These are phyloP conservation scores for Metschnikowia matae DNA, from an alignment of 805 yeast genomes.

Conservation along the genomic window DNA sequence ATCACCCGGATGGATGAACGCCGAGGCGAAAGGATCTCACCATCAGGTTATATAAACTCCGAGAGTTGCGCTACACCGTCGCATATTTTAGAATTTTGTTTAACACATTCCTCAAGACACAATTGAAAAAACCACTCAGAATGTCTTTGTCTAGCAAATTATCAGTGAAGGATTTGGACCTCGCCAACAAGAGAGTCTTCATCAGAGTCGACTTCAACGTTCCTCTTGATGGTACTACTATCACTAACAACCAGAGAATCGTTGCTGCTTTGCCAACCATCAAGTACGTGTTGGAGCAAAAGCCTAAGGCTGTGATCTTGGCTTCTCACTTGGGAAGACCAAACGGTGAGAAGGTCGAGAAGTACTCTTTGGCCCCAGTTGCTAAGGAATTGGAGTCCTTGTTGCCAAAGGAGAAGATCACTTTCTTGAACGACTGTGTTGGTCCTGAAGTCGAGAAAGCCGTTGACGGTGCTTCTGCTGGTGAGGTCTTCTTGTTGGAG, in stretches of 20 bases:
- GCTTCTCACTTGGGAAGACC: slow-evolving; percentile 99
- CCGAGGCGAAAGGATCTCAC: slow-evolving; percentile 4
- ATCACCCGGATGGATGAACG: slow-evolving; percentile 5
- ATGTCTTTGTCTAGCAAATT: slow-evolving; percentile 95
- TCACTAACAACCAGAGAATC: slow-evolving; percentile 99
- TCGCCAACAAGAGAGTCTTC: slow-evolving; percentile 91
- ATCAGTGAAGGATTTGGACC: slow-evolving; percentile 85
- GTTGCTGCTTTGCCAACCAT: slow-evolving; percentile 99
- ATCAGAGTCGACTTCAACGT: slow-evolving; percentile 97
- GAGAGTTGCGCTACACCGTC: slow-evolving; percentile 1
- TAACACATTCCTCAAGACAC: slow-evolving; percentile 5
- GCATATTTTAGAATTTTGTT: slow-evolving; percentile 1
- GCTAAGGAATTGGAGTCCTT: slow-evolving; percentile 82
- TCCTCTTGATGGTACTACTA: slow-evolving; percentile 91
- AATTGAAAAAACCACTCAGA: slow-evolving; percentile 9
- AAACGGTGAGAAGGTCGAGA: slow-evolving; percentile 82
- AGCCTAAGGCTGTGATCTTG: slow-evolving; percentile 85
- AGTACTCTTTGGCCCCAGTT: slow-evolving; percentile 91
- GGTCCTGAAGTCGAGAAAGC: slow-evolving; percentile 85
- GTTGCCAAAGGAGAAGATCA: slow-evolving; percentile 59
- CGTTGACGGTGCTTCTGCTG: slow-evolving; percentile 67
- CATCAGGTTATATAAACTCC: slow-evolving; percentile 4
- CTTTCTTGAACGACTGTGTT: slow-evolving; percentile 86
- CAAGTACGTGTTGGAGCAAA: slow-evolving; percentile 85
- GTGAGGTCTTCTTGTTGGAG: slow-evolving; percentile 87